Percentiles rank a stretch among this genome's conserved stretches.
These are phyloP conservation scores for Xenosphaeropsis pyriputrescens DNA, from an alignment of 2,329 filamentous ascomycete species.

Conservation along the genomic window DNA sequence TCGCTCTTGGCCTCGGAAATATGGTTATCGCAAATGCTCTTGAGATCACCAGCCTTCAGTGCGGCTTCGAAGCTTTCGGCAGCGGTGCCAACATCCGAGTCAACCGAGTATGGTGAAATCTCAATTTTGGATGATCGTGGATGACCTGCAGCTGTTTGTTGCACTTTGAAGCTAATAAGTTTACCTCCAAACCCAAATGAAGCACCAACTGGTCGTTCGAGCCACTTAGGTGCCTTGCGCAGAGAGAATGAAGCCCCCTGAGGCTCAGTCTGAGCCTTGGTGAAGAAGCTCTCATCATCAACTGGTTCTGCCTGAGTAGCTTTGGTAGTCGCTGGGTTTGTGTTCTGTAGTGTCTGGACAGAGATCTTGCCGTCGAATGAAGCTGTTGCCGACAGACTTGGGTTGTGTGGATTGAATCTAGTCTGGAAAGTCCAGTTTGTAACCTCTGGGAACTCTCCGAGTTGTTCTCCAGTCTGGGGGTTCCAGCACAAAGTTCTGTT, in stretches of 20 bases:
- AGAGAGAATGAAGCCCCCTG: conserved; percentile 84
- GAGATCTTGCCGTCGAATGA: conserved; percentile 96
- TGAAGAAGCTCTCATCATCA: conserved; percentile 93
- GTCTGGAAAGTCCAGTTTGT: conserved; percentile 99
- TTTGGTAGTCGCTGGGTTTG: conserved; percentile 62
- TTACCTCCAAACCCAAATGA: conserved; percentile 96
- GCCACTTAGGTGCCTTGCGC: conserved; percentile 76
- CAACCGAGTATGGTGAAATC: conserved; percentile 80
- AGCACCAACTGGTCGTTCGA: conserved; percentile 69
- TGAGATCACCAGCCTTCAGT: conserved; percentile 63
- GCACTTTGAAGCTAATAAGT: conserved; percentile 58
- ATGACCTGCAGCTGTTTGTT: conserved; percentile 43
- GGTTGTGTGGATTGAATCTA: conserved; percentile 85
- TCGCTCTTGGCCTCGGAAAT: conserved; percentile 64
- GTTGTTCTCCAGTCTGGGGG: conserved; percentile 72
- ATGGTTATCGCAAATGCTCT: conserved; percentile 65
- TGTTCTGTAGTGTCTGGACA: conserved; percentile 88
- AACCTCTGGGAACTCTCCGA: conserved; percentile 89
- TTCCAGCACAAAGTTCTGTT: conserved; percentile 96
- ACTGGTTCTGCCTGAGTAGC: conserved; percentile 50
- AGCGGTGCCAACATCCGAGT: conserved; percentile 69
- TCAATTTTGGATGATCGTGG: conserved; percentile 59
- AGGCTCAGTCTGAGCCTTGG: conserved; percentile 80
- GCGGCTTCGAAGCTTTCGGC: conserved; percentile 80
- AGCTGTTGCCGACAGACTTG: conserved; percentile 81